Conservation (phyloP, 495 filamentous ascomycete species). For the Cercophora samala region DNA sequence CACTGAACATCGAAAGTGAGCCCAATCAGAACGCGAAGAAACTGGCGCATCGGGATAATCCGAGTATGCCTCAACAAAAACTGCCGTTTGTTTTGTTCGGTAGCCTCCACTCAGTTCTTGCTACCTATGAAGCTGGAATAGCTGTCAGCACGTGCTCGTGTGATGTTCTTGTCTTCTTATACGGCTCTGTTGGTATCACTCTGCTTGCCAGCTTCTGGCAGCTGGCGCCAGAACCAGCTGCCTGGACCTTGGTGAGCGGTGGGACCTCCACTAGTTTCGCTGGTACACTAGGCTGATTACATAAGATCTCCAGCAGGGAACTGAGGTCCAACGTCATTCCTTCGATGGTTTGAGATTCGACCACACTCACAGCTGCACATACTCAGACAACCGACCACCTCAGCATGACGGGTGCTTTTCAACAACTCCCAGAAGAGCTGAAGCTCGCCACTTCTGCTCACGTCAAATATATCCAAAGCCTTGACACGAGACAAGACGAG, state of each 20-base stretch:
- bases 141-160: neutral
- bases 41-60: neutral
- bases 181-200: no score
- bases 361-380: neutral
- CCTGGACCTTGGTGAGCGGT: neutral
- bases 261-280: no score
- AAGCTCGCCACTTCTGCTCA: constrained; percentile 69
- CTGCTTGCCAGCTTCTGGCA: neutral
- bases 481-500: constrained; percentile 88
- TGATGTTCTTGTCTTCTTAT: no score
- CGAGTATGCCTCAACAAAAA: neutral
- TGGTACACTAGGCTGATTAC: neutral
- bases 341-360: neutral
- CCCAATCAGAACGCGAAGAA: neutral
- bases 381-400: neutral
- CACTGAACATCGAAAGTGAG: neutral
- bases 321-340: neutral
- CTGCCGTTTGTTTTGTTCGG: neutral
- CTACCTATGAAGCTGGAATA: no score
- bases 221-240: neutral
- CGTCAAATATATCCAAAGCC: constrained; percentile 87
- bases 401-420: neutral
- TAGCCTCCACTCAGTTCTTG: neutral
- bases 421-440: constrained; percentile 56
- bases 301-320: neutral